Evolutionary conservation across 352 stramenopile species (phyloP), one percentile per base, ranked within the genome.

Genomic region (Thalassiosira delicatula): DNA sequence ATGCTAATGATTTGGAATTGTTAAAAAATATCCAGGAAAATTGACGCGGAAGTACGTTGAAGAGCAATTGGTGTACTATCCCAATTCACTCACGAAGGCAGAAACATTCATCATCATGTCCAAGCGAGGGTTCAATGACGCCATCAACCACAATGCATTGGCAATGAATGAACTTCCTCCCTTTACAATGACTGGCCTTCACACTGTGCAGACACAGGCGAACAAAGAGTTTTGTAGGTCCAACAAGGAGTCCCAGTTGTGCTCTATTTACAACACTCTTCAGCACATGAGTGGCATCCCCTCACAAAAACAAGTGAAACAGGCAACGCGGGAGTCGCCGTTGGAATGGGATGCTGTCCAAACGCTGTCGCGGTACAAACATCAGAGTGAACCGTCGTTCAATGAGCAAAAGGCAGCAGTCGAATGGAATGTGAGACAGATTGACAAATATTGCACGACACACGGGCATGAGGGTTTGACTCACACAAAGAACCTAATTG

Each of bases 151-250:
- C 9, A 70, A 79, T 63, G 57, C 33, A 49, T 62, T 79, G 33
- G 5, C 70, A 49, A 63, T 63, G 21, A 59, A 61, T 67, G 70
- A 79, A 19, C 57, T 79, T 0, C 70, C 57, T 4, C 70, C 70
- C 0, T 79, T 60, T 46, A 79, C 57, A 2, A 70, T 79, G 56
- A 70, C 70, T 32, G 27, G 3, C 3, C 21, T 79, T 9, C 59
- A 3, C 27, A 49, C 2, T 17, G 70, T 42, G 4, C 23, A 69
- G 19, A 60, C 33, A 17, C 29, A 69, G 4, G 56, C 29, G 37
- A 60, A 60, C 23, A 23, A 69, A 2, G 21, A 61, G n/a, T 77
- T 69, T 59, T 77, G 69, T 54, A 49, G n/a, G 17, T 4, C 19
- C 3, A 61, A 30, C 9, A 77, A 33, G 8, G 30, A 67, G 3